A percentile compares a stretch with the other conserved stretches of the same genome.
Conservation (phyloP, 2,329 filamentous ascomycete species). For the Alternaria longipes region DNA sequence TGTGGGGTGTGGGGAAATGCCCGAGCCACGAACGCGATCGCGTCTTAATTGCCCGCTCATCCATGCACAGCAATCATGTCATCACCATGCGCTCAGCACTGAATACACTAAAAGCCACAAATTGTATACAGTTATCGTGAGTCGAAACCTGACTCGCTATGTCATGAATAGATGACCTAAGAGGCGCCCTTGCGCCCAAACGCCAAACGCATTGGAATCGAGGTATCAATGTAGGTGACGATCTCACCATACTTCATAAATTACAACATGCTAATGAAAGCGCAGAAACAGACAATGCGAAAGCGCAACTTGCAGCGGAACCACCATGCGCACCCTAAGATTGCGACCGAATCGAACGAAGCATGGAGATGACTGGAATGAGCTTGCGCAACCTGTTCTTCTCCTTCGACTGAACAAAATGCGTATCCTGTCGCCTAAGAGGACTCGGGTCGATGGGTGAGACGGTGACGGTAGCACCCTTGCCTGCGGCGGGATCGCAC, state of each 20-base stretch:
- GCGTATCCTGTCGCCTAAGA: slow-evolving; percentile 29
- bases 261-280: slow-evolving; percentile 1
- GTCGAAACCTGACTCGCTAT: too few species aligned
- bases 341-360: slow-evolving; percentile 20
- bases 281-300: neutral
- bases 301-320: neutral
- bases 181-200: too few species aligned
- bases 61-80: neutral
- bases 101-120: neutral
- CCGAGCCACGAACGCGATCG: neutral
- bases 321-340: neutral
- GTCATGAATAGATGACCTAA: too few species aligned
- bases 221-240: neutral
- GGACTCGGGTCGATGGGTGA: slow-evolving; percentile 18
- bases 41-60: neutral
- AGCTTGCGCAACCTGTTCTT: slow-evolving; percentile 29
- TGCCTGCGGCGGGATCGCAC: slow-evolving; percentile 25
- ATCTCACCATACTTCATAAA: slow-evolving; percentile 5
- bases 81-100: neutral
- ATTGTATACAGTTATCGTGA: too few species aligned
- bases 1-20: neutral
- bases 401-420: slow-evolving; percentile 29
- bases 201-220: neutral
- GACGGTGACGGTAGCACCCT: slow-evolving; percentile 18
- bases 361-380: slow-evolving; percentile 22